Percentiles rank a stretch among this genome's conserved stretches.
phyloP scores from a whole-genome alignment of 192 early-diverging fungal genomes.

The Backusella liffmaniae region DNA sequence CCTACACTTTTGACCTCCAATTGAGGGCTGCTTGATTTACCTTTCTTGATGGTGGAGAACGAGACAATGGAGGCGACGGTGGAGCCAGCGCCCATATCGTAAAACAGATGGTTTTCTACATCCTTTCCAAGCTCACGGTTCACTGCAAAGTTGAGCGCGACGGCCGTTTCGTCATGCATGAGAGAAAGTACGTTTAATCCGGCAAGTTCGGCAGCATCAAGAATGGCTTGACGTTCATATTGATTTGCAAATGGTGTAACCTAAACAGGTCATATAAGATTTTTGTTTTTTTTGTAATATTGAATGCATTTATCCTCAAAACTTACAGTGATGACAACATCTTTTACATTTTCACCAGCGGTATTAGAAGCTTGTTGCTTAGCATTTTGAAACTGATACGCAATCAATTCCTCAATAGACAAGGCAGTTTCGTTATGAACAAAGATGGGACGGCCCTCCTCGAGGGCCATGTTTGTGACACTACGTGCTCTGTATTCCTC shows the following conservation, averaged over 20 bases:
- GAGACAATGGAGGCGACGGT: constrained; percentile 87
- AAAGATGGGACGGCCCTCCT: constrained; percentile 67
- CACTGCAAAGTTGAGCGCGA: constrained; percentile 92
- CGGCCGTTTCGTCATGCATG: constrained; percentile 94
- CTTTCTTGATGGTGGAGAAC: constrained; percentile 67
- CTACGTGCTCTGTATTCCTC: constrained; percentile 77
- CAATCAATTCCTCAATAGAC: constrained; percentile 87
- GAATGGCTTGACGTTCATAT: constrained; percentile 86
- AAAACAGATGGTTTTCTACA: constrained; percentile 85
- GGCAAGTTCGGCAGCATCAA: constrained; percentile 92
- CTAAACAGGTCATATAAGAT: constrained; percentile 27
- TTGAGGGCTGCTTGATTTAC: constrained; percentile 56
- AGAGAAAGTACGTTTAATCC: constrained; percentile 79
- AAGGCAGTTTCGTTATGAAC: constrained; percentile 57
- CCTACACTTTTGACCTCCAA: constrained; percentile 82
- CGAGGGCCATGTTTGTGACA: constrained; percentile 74
- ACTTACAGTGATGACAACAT: constrained; percentile 89
- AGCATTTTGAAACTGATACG: constrained; percentile 90
- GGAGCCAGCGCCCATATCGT: constrained; percentile 96
- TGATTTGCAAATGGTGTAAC: constrained; percentile 91
- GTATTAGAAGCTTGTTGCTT: constrained; percentile 77
- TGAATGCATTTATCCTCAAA: not conserved
- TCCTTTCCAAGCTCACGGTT: constrained; percentile 60
- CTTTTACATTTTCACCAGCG: constrained; percentile 74
- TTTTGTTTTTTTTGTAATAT: not conserved